A percentile compares a stretch with the other conserved stretches of the same genome.
Evolutionary conservation across 805 yeast genomes (phyloP).

Genomic region (Candida caryicola): DNA sequence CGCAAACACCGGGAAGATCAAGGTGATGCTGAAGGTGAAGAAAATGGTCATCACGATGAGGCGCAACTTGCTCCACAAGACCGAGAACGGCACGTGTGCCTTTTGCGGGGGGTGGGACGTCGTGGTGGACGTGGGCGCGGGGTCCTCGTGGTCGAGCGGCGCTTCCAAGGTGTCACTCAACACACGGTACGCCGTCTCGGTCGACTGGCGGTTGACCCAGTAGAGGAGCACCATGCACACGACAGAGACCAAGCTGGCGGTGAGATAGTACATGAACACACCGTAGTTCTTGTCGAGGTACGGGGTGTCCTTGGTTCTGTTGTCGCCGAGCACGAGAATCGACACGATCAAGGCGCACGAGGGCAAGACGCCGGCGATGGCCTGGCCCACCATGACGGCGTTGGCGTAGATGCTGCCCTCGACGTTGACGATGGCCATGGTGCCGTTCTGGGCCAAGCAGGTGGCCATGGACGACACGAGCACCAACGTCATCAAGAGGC

Average conservation of each 20-base stretch:
- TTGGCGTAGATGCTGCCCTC: conserved; percentile 78
- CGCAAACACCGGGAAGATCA: conserved; percentile 89
- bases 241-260: conserved; percentile 48
- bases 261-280: conserved; percentile 45
- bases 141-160: background rate
- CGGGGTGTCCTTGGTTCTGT: conserved; percentile 10
- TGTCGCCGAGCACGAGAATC: conserved; percentile 42
- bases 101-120: conserved; percentile 17
- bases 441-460: conserved; percentile 83
- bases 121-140: background rate
- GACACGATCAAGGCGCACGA: conserved; percentile 63
- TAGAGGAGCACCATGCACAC: conserved; percentile 40
- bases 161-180: conserved; percentile 3
- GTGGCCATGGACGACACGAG: conserved; percentile 69
- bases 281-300: conserved; percentile 39
- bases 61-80: conserved; percentile 61
- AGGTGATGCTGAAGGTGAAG: conserved; percentile 67
- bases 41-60: conserved; percentile 68
- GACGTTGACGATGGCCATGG: conserved; percentile 80
- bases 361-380: conserved; percentile 90
- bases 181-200: conserved; percentile 11
- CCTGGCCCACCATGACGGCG: conserved; percentile 92
- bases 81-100: conserved; percentile 54
- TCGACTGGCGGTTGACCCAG: conserved; percentile 28
- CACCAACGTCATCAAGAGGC: conserved; percentile 60